Conservation (phyloP, 2,329 filamentous ascomycete genomes). For the Diaporthe eres region DNA sequence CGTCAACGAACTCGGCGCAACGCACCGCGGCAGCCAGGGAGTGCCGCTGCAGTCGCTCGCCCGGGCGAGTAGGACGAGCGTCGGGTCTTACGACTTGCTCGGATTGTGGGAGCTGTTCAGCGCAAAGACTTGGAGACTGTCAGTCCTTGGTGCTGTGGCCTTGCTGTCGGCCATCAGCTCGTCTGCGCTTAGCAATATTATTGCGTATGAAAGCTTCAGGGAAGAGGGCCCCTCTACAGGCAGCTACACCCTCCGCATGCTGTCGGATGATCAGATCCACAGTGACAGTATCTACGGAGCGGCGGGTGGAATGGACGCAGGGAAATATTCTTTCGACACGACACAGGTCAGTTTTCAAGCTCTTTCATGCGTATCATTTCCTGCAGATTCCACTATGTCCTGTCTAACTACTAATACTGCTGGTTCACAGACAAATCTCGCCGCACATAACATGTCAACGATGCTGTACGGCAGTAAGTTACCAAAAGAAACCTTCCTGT, state of each 20-base stretch:
- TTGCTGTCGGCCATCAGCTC: neutral
- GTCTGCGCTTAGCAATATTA: neutral
- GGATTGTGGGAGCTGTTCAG: neutral
- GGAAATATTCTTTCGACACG: neutral
- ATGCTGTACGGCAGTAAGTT: neutral
- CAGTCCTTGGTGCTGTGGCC: neutral
- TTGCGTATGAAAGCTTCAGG: neutral
- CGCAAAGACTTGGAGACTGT: neutral
- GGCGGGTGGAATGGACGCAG: neutral
- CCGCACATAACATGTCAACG: neutral
- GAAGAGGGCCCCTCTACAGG: neutral
- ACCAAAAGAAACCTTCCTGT: neutral
- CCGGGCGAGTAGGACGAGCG: neutral
- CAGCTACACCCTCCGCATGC: neutral
- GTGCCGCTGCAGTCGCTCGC: neutral
- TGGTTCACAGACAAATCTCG: neutral
- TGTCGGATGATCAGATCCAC: neutral
- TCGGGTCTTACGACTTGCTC: neutral
- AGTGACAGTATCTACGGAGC: neutral
- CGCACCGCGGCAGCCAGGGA: neutral
- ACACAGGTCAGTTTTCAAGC: neutral
- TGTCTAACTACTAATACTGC: neutral
- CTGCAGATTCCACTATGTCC: neutral
- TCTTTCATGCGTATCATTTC: neutral
- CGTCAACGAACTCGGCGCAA: neutral